Evolutionary conservation across 192 early-diverging fungal species (phyloP), one percentile per base, ranked within the genome.

Genomic region (Entomortierella parvispora): DNA sequence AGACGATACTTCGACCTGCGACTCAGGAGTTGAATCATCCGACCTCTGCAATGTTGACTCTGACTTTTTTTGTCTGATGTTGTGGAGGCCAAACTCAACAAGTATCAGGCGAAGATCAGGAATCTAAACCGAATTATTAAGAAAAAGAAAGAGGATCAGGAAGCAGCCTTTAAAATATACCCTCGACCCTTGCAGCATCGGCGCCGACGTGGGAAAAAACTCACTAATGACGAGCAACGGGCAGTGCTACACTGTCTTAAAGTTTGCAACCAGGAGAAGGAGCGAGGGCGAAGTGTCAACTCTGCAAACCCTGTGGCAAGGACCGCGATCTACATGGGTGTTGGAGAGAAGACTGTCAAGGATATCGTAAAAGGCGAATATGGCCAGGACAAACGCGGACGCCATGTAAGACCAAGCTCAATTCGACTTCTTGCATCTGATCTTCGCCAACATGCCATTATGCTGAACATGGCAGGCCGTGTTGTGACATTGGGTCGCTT

Each of bases 291-390:
- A 12, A 20, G 14, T 23, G 40, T 56, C 0, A 23, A 42, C 0
- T 46, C 51, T 2, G 4, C 22, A n/a, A 51, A 65, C 51, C 62
- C 62, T 28, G 52, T 53, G 26, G 20, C 22, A n/a, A 33, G 64
- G 15, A 55, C 64, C n/a, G 64, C 64, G 2, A 15, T 14, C 5
- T 65, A 65, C 42, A 22, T 65, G n/a, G 64, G 64, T 7, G 29
- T 47, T 28, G 53, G 52, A n/a, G 50, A 56, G 29, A 65, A 65
- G 4, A 65, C 64, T 20, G 31, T 53, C 11, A 25, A 51, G 22
- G 34, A 64, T 17, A 40, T 37, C 25, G 50, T 53, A 2, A n/a
- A 4, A 29, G 51, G 51, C 15, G n/a, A 37, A 51, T 43, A 53
- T 25, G 17, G 45, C 18, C 25, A 54, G 50, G 62, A 44, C 28